Evolutionary conservation across 441 rosid species (phyloP).

Genomic region (Gossypium davidsonii): DNA sequence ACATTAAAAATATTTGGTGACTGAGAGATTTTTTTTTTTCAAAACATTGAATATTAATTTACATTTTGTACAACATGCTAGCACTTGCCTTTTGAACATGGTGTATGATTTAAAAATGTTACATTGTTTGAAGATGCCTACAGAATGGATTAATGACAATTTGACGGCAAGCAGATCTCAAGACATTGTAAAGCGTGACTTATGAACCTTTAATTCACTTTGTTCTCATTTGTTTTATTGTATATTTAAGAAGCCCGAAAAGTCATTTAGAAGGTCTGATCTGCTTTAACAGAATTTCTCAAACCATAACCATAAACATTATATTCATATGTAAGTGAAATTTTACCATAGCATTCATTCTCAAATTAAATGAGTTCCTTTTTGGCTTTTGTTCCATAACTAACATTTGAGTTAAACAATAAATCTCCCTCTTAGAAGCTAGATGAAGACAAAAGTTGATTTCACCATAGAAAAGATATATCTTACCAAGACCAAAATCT

Average conservation of each 20-base stretch:
- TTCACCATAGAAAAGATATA: constrained; percentile 15
- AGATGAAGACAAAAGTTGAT: not conserved
- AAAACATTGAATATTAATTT: not conserved
- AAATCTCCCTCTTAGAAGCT: not conserved
- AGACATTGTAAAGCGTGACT: not conserved
- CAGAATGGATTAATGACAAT: not conserved
- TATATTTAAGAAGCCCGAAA: not conserved
- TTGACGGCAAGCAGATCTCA: not conserved
- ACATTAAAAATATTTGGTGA: not conserved
- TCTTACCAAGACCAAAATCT: constrained; percentile 95
- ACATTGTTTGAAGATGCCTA: not conserved
- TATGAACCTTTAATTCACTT: constrained; percentile 5
- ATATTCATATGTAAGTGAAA: constrained; percentile 3
- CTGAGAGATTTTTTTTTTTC: not conserved
- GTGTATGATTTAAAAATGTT: not conserved
- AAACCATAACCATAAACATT: constrained; percentile 1
- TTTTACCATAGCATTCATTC: not conserved
- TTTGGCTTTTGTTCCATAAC: not conserved
- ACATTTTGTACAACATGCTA: not conserved
- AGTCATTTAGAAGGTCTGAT: not conserved
- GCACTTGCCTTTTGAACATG: constrained; percentile 9
- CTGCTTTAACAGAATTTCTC: not conserved
- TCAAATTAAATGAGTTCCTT: constrained; percentile 3
- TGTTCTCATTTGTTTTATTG: constrained; percentile 1
- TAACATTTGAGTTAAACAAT: not conserved